Evolutionary conservation across 2,329 filamentous ascomycete genomes (phyloP).

Genomic region (Aspergillus japonicus): DNA sequence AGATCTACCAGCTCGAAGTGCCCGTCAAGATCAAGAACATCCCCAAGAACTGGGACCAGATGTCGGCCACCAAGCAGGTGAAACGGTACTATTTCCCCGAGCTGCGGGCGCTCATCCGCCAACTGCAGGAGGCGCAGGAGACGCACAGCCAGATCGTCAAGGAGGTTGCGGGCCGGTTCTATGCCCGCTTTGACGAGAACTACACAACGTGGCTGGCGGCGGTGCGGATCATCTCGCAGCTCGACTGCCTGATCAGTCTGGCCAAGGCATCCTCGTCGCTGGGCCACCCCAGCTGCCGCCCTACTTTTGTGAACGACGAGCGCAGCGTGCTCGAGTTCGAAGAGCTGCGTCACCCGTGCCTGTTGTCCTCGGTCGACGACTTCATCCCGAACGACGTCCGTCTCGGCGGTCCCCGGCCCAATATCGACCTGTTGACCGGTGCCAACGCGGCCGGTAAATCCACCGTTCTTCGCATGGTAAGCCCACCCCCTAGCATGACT

Average conservation of each 20-base stretch:
- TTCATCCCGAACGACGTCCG: conserved; percentile 96
- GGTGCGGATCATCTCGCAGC: conserved; percentile 84
- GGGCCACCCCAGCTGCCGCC: conserved; percentile 83
- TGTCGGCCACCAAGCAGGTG: conserved; percentile 87
- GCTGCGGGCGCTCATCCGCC: conserved; percentile 75
- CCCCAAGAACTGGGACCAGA: conserved; percentile 87
- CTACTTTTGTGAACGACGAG: conserved; percentile 79
- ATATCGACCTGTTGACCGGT: conserved; percentile 88
- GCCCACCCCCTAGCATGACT: conserved; percentile 32
- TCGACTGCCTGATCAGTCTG: conserved; percentile 92
- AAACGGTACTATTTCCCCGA: conserved; percentile 94
- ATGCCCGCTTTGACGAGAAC: conserved; percentile 80
- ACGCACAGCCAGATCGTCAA: conserved; percentile 88
- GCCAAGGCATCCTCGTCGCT: conserved; percentile 83
- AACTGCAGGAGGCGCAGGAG: conserved; percentile 91
- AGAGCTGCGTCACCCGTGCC: conserved; percentile 92
- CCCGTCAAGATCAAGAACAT: conserved; percentile 79
- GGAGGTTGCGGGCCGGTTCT: conserved; percentile 80
- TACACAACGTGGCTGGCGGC: conserved; percentile 83
- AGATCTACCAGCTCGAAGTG: conserved; percentile 93
- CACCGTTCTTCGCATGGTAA: conserved; percentile 86
- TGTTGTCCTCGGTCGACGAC: conserved; percentile 82
- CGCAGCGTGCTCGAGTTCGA: conserved; percentile 87
- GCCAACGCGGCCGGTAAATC: conserved; percentile 98
- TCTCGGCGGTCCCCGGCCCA: conserved; percentile 75